Base-by-base conservation (phyloP, 257 asterid species). In the Gynochthodes officinalis region DNA sequence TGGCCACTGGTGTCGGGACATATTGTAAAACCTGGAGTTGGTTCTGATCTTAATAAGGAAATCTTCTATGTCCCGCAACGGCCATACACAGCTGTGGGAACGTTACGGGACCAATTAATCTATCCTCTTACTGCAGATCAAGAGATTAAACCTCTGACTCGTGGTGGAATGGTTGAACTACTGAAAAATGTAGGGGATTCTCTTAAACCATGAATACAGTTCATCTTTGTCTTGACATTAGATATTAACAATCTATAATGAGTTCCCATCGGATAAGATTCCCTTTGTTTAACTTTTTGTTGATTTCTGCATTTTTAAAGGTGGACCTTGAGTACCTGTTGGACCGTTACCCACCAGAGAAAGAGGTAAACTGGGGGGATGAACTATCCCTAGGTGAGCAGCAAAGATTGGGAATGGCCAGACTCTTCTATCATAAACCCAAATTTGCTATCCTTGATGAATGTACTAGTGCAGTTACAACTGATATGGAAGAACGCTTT, bases 371-470 rank as follows among this genome's bases (percentile, higher is more conserved):
- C 74, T 95, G 99, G 99, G 99, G 96, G 42, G 97, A 95, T 76
- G 99, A 95, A 72, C 82, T 95, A 75, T 95, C 99, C 12, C 81
- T 95, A 70, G 99, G 99, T 21, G 99, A 95, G 85, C 99, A 95
- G 57, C 99, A 95, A 80, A 95, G 99, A 79, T 73, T 95, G 84
- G 99, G 99, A 82, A 95, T 95, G 99, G 99, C 99, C 81, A 93
- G 99, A 79, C 97, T 95, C 71, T 95, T 95, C 84, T 95, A 92
- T 89, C 99, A 95, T 74, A 95, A 87, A 68, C 99, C 99, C 58
- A 95, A 87, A 82, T 95, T 92, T 79, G 99, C 99, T 49, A 95
- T 95, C 78, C 89, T 95, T 64, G 99, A 95, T 71, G 98, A 95
- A 73, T 95, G 99, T 82, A 95, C 99, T 25, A 95, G 99, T 85